Base-by-base conservation (phyloP, 1,284 basidiomycete genomes). In the Macrocystidia cucumis region DNA sequence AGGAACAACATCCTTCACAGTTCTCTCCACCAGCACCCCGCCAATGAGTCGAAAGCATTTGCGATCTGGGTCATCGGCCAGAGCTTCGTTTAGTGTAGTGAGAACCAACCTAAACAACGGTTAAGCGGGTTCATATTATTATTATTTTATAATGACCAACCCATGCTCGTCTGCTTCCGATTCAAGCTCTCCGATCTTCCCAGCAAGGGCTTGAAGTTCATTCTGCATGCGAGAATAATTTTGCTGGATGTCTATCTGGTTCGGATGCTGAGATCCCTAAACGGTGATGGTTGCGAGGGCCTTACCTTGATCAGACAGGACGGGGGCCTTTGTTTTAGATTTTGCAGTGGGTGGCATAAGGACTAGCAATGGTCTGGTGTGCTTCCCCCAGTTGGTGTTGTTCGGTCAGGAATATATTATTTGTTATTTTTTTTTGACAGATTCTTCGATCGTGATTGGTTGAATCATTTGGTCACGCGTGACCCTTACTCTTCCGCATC, bases 31-130 rank as follows among this genome's bases (percentile, higher is more conserved):
- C 6, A 99, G 74, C 2, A 97, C 84, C 19, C 95, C 96, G 8
- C 96, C 96, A 42, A 99, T 88, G 46, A 98, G 71, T 32, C 96
- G 81, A 63, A 98, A 99, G 62, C 96, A 98, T 62, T 91, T 92
- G 42, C 96, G 80, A 52, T 81, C 72, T 16, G 95, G 91, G 41
- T 95, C 89, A 40, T 74, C 72, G 20, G 67, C 69, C 27, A 87
- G 65, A 5, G 80, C 79, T 47, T 92, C 82, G 40, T 83, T 74
- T 18, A 99, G 64, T 1, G 95, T 98, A 1, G 75, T 74, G 29
- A 98, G 72, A 6, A 99, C 96, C 11, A 98, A 70, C 27, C 92
- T 98, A 48, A 32, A 34, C 25, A 5, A 24, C 38, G n/a, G n/a
- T n/a, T n/a, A n/a, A n/a, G n/a, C n/a, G n/a, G n/a, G n/a, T n/a